phyloP scores from a whole-genome alignment of 192 early-diverging fungal genomes.

The Chytriomyces confervae region DNA sequence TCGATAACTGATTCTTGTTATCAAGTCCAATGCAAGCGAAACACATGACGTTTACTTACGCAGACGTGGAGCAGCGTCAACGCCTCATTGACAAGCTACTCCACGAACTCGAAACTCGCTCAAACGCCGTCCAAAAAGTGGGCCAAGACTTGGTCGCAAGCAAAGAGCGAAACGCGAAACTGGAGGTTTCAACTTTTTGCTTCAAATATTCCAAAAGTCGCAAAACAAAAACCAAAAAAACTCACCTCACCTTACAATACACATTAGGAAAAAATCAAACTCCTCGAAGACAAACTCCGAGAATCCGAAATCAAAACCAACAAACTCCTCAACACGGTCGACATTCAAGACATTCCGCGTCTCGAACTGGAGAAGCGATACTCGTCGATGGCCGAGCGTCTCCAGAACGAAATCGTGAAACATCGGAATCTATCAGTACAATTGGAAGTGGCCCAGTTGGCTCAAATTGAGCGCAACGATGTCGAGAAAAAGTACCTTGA shows the following conservation, averaged over 20 bases:
- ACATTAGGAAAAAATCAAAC: constrained; percentile 36
- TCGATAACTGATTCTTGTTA: background rate
- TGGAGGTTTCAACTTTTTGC: constrained; percentile 30
- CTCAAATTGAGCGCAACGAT: constrained; percentile 40
- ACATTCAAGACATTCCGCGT: constrained; percentile 46
- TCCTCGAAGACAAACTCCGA: constrained; percentile 32
- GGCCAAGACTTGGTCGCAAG: constrained; percentile 45
- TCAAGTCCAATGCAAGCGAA: background rate
- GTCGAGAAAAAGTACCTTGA: constrained; percentile 49
- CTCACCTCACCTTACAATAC: background rate
- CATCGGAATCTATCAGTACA: constrained; percentile 18
- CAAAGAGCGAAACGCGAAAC: constrained; percentile 38
- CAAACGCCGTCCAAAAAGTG: constrained; percentile 48
- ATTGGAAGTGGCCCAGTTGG: constrained; percentile 40
- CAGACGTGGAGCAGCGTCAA: constrained; percentile 48
- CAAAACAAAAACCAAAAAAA: background rate
- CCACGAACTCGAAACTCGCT: constrained; percentile 47
- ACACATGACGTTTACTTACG: constrained; percentile 25
- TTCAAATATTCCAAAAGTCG: background rate
- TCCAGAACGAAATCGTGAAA: constrained; percentile 32
- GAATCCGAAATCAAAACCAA: constrained; percentile 41
- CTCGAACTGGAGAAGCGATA: constrained; percentile 50
- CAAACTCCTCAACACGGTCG: constrained; percentile 46
- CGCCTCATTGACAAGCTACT: constrained; percentile 52
- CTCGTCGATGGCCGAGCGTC: constrained; percentile 42